These are phyloP conservation scores for Aplosporella prunicola DNA, from an alignment of 2,329 filamentous ascomycete genomes.

Conservation along the genomic window DNA sequence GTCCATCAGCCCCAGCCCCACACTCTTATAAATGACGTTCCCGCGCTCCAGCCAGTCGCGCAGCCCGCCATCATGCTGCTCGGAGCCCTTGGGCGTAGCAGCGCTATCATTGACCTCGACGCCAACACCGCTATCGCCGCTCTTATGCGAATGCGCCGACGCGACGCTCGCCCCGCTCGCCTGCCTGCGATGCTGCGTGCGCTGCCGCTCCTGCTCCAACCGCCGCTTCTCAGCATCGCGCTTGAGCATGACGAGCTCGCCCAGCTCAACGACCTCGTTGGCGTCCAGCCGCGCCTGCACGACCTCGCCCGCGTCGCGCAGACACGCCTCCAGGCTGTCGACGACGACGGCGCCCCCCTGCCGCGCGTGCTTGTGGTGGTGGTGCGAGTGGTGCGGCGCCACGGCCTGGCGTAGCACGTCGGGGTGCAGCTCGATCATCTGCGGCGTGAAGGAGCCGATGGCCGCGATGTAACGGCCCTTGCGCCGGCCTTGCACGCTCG, in stretches of 20 bases:
- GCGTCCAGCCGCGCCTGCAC: conserved; percentile 66
- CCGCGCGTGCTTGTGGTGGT: conserved; percentile 55
- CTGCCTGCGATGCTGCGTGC: no score
- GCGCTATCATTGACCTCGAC: conserved; percentile 20
- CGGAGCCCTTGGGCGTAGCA: conserved; percentile 19
- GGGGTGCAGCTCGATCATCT: conserved; percentile 77
- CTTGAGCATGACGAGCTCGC: conserved; percentile 64
- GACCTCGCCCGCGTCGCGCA: conserved; percentile 80
- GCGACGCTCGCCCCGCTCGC: conserved; percentile 17
- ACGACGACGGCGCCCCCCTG: conserved; percentile 53
- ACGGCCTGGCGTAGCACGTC: conserved; percentile 62
- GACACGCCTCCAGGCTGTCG: conserved; percentile 64
- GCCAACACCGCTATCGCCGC: conserved; percentile 14
- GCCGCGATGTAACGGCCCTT: conserved; percentile 65
- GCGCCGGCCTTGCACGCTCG: conserved; percentile 57
- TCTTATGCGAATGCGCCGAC: neutral
- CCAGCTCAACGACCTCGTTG: conserved; percentile 74
- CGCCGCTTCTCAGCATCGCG: conserved; percentile 37
- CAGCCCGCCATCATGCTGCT: conserved; percentile 32
- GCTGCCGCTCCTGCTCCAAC: no score
- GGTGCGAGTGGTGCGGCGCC: conserved; percentile 43
- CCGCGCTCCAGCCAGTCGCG: conserved; percentile 53
- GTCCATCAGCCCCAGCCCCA: conserved; percentile 61
- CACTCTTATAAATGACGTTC: conserved; percentile 61
- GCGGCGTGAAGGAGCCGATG: conserved; percentile 58